Conservation (phyloP, 1,284 basidiomycete species). For the Microstroma glucosiphilum region DNA sequence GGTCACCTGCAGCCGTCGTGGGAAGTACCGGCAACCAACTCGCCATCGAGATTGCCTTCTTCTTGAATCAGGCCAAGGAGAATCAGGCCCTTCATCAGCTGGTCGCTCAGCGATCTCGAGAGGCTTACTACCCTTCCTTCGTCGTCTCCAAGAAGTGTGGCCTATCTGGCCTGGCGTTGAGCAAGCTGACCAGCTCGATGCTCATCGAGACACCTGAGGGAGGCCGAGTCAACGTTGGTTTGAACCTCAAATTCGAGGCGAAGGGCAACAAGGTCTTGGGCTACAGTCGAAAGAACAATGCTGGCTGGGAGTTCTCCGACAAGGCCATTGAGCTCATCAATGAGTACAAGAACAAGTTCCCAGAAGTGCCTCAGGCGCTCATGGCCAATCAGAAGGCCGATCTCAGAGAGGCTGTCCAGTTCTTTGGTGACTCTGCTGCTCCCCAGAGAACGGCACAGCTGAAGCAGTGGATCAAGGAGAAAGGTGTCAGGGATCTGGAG, state of each 20-base stretch:
- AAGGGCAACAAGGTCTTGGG: slow-evolving; percentile 93
- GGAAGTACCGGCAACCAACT: slow-evolving; percentile 55
- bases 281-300: slow-evolving; percentile 77
- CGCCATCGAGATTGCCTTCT: slow-evolving; percentile 38
- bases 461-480: slow-evolving; percentile 76
- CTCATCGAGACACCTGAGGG: slow-evolving; percentile 60
- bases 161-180: slow-evolving; percentile 54
- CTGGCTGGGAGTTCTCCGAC: slow-evolving; percentile 89
- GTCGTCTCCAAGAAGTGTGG: slow-evolving; percentile 32
- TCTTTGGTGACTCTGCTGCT: slow-evolving; percentile 63
- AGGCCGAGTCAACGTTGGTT: slow-evolving; percentile 76
- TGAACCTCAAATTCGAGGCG: slow-evolving; percentile 92
- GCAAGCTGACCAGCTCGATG: slow-evolving; percentile 86
- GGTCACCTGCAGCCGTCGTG: slow-evolving; percentile 86
- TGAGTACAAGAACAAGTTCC: slow-evolving; percentile 63
- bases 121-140: slow-evolving; percentile 32
- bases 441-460: slow-evolving; percentile 70
- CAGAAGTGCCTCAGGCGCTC: slow-evolving; percentile 38
- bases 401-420: slow-evolving; percentile 62
- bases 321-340: slow-evolving; percentile 72
- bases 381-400: slow-evolving; percentile 54
- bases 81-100: slow-evolving; percentile 30
- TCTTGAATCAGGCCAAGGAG: slow-evolving; percentile 42
- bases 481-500: slow-evolving; percentile 83
- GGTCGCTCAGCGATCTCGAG: slow-evolving; percentile 27